Percentiles rank a stretch among this genome's conserved stretches.
Evolutionary conservation across 1,139 yeast genomes (phyloP).

Genomic region (Suhomyces panamericanus): DNA sequence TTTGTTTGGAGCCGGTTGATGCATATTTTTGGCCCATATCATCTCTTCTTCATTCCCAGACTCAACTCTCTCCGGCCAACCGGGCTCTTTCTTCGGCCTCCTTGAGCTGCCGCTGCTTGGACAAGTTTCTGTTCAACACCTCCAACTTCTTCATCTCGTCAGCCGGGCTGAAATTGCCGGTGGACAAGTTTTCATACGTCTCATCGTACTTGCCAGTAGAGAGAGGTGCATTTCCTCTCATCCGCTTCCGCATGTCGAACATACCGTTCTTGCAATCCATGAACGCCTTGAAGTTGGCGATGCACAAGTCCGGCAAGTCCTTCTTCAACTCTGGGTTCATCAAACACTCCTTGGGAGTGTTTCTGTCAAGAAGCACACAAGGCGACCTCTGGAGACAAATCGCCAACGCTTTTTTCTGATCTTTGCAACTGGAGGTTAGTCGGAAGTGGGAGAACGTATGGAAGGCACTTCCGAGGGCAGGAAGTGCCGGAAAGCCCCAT

Average conservation of each 20-base stretch:
- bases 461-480: neutral
- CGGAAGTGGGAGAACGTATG: neutral
- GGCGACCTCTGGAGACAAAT: constrained; percentile 95
- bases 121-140: constrained; percentile 50
- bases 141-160: constrained; percentile 76
- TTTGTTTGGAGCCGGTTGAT: too few species aligned
- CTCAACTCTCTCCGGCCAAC: constrained; percentile 1
- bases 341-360: constrained; percentile 87
- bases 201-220: constrained; percentile 93
- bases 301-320: constrained; percentile 84
- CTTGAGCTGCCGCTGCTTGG: constrained; percentile 30
- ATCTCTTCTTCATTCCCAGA: too few species aligned
- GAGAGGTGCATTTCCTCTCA: constrained; percentile 90
- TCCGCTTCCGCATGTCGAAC: constrained; percentile 87
- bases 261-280: constrained; percentile 85
- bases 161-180: constrained; percentile 77
- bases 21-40: too few species aligned
- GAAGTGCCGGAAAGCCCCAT: neutral
- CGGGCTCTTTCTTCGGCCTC: constrained; percentile 13
- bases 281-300: constrained; percentile 80
- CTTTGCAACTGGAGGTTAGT: constrained; percentile 68
- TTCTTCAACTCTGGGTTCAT: constrained; percentile 74
- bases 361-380: constrained; percentile 85
- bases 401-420: constrained; percentile 89
- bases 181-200: constrained; percentile 72